These are phyloP conservation scores for Fusarium napiforme DNA, from an alignment of 2,329 filamentous ascomycete genomes.

Conservation along the genomic window DNA sequence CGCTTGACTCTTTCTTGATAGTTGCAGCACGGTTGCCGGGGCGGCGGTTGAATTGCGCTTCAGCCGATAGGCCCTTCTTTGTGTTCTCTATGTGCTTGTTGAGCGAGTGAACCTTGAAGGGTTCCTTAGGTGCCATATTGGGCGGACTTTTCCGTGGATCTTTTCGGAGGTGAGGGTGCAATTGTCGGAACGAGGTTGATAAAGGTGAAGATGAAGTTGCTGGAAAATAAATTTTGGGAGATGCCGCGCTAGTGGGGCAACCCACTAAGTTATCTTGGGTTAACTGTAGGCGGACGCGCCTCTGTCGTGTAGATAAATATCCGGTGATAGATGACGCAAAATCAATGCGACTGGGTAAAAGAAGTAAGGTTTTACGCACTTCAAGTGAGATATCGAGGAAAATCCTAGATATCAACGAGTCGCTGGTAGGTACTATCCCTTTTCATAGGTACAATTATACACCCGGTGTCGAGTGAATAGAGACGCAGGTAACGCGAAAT, in stretches of 20 bases:
- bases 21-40: constrained; percentile 40
- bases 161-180: constrained; percentile 36
- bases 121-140: constrained; percentile 52
- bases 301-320: constrained; percentile 29
- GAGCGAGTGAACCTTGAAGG: constrained; percentile 52
- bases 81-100: constrained; percentile 53
- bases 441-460: not conserved
- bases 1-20: constrained; percentile 48
- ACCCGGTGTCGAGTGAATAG: not conserved
- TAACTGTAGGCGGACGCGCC: constrained; percentile 24
- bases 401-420: not conserved
- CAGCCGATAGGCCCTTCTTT: constrained; percentile 50
- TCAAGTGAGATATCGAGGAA: not conserved
- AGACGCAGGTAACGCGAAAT: not conserved
- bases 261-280: not conserved
- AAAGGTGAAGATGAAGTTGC: constrained; percentile 34
- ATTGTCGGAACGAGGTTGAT: constrained; percentile 34
- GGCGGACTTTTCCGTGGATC: constrained; percentile 16
- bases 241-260: constrained; percentile 38
- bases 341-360: not conserved
- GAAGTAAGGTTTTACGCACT: not conserved
- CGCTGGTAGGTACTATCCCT: not conserved
- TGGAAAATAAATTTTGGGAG: constrained; percentile 45
- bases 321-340: not conserved
- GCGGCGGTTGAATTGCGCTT: constrained; percentile 49